phyloP scores from a whole-genome alignment of 352 stramenopile species.

The Phytophthora ohioensis region DNA sequence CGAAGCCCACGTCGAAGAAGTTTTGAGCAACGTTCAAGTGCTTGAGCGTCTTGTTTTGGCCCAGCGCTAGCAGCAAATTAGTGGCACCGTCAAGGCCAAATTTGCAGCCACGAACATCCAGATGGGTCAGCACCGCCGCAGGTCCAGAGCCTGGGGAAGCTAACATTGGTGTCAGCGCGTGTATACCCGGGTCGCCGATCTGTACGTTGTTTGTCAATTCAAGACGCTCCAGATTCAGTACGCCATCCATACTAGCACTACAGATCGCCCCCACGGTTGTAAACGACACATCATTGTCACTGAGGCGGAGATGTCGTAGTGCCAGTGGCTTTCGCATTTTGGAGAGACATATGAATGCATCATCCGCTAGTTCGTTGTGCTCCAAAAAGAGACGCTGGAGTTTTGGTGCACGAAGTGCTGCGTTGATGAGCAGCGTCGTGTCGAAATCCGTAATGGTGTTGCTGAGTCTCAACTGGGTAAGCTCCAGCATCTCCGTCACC shows the following conservation, averaged over 20 bases:
- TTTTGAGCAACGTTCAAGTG: conserved; percentile 80
- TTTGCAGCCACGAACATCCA: conserved; percentile 76
- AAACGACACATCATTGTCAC: conserved; percentile 66
- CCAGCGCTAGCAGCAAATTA: conserved; percentile 64
- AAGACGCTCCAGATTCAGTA: conserved; percentile 58
- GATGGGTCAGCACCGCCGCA: conserved; percentile 50
- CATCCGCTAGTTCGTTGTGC: conserved; percentile 83
- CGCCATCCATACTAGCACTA: conserved; percentile 55
- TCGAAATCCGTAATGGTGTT: conserved; percentile 72
- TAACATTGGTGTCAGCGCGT: conserved; percentile 74
- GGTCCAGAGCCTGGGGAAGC: conserved; percentile 31
- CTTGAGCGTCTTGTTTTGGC: conserved; percentile 56
- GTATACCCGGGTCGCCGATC: conserved; percentile 67
- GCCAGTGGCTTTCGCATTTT: conserved; percentile 33
- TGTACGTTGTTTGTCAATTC: conserved; percentile 77
- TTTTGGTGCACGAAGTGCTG: conserved; percentile 39
- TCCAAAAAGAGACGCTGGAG: conserved; percentile 70
- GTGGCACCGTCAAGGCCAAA: conserved; percentile 71
- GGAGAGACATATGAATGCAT: conserved; percentile 54
- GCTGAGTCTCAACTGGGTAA: conserved; percentile 63
- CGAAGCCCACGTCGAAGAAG: conserved; percentile 72
- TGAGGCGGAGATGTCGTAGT: conserved; percentile 59
- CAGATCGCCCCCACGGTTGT: conserved; percentile 57
- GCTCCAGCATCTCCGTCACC: conserved; percentile 42
- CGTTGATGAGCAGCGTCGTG: conserved; percentile 57